Base-by-base conservation (phyloP, 2,329 filamentous ascomycete genomes). In the Beauveria pseudobassiana region DNA sequence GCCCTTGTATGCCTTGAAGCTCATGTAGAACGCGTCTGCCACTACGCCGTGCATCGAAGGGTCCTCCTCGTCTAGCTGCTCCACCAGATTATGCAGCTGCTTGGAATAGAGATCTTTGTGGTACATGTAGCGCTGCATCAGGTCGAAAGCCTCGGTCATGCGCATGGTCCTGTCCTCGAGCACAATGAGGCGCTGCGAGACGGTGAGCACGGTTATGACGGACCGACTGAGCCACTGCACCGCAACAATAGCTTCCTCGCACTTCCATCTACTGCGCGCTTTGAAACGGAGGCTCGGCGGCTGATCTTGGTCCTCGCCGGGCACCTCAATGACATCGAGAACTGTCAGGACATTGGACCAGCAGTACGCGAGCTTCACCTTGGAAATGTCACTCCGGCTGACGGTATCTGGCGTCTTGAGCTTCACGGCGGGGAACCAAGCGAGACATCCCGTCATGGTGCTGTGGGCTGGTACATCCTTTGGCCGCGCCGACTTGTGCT, bases 281-380 rank as follows among this genome's bases (percentile, higher is more conserved):
- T 83, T 87, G 75, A 99, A 99, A 50, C 83, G 85, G 24, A 98
- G 83, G 52, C 82, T 87, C 1, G 91, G 84, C 3, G 90, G 90
- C 69, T 91, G 92, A 66, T 93, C 89, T 64, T 85, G 87, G 66
- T 91, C 87, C 16, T 86, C 82, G 0, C 82, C 75, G 22, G 82
- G 81, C 14, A 87, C 79, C 67, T 95, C 89, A 57, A 93, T 87
- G 12, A 98, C 86, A 65, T 99, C 95, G 26, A 99, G 77, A 5
- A 99, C 87, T 0, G 93, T 98, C 66, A 99, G 77, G n/a, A 98
- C 86, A 69, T 98, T 98, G 2, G 95, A 98, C 95, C 95, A 99
- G 74, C 93, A 97, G 76, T 99, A 99, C 0, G 91, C 93, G 20
- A 99, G 82, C 73, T 99, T 98, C 43, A 88, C 89, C 69, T 87